Evolutionary conservation across 495 filamentous ascomycete genomes (phyloP).

Genomic region (Aspergillus indologenus): DNA sequence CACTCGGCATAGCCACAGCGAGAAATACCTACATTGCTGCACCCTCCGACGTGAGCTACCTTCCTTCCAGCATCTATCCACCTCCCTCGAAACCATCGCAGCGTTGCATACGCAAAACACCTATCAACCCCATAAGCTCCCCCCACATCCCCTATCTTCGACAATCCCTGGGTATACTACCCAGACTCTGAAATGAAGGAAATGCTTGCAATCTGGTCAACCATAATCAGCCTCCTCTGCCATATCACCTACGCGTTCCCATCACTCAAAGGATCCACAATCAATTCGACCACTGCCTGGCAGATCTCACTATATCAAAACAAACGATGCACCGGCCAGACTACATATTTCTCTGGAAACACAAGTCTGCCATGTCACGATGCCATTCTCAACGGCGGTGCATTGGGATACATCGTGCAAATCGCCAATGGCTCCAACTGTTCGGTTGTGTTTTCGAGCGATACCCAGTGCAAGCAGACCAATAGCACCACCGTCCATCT

Average conservation of each 20-base stretch:
- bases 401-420: conserved; percentile 9
- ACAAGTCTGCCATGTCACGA: conserved; percentile 1
- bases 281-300: conserved; percentile 6
- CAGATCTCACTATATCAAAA: conserved; percentile 13
- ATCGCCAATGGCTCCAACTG: not conserved
- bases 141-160: not conserved
- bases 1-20: not conserved
- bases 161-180: not conserved
- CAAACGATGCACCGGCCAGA: conserved; percentile 12
- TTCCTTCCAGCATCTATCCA: not conserved
- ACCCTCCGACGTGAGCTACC: not conserved
- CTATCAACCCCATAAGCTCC: not conserved
- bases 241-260: not conserved
- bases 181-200: not conserved
- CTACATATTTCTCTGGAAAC: conserved; percentile 14
- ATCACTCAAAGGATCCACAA: not conserved
- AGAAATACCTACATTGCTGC: not conserved
- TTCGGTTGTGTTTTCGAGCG: not conserved
- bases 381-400: conserved; percentile 13
- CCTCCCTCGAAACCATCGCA: not conserved
- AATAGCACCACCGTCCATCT: not conserved
- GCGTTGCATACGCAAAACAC: not conserved
- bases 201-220: not conserved
- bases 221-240: conserved; percentile 5
- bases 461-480: not conserved